Base-by-base conservation (phyloP, 176 grass and related monocot species). In the Chrysopogon serrulatus region DNA sequence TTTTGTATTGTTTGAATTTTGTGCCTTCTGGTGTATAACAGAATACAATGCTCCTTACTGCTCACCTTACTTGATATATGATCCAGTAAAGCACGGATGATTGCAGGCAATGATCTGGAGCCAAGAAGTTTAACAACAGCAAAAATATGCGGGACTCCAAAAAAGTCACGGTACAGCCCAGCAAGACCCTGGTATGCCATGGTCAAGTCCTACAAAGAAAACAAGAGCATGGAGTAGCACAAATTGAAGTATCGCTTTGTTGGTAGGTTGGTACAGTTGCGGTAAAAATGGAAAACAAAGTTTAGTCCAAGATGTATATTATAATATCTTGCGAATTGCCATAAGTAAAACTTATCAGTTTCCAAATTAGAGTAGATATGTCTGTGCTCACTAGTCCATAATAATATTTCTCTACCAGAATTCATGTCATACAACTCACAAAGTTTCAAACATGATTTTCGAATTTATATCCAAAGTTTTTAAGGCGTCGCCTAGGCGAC, bases 81-180 rank as follows among this genome's bases (percentile, higher is more conserved):
- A 93, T 98, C 96, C 42, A 98, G 87, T 79, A 98, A 84, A 83
- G 96, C 89, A 83, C 96, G 93, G 70, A 98, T 91, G 44, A 98
- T 95, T 79, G 93, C 90, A 85, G 96, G 96, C 82, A 98, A 88
- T 78, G 96, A 95, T 95, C 96, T 95, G 18, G 93, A 91, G 70
- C 96, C 96, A 35, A 98, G 84, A 86, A 95, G 91, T 93, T 93
- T 95, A 71, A 93, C 96, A 88, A 92, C 77, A 87, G 96, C 92
- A 88, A 95, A 93, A 93, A 98, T 98, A 90, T 98, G 96, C 83
- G 96, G 87, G 49, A 93, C 90, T 87, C 96, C 96, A 74, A 98
- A 98, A 84, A 98, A 98, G 77, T 98, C 96, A 83, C 78, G 91
- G 82, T 95, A 93, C 62, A 95, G 82, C 53, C 84, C 85, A 61